phyloP scores from a whole-genome alignment of 805 yeast species.

The Saturnispora silvae region DNA sequence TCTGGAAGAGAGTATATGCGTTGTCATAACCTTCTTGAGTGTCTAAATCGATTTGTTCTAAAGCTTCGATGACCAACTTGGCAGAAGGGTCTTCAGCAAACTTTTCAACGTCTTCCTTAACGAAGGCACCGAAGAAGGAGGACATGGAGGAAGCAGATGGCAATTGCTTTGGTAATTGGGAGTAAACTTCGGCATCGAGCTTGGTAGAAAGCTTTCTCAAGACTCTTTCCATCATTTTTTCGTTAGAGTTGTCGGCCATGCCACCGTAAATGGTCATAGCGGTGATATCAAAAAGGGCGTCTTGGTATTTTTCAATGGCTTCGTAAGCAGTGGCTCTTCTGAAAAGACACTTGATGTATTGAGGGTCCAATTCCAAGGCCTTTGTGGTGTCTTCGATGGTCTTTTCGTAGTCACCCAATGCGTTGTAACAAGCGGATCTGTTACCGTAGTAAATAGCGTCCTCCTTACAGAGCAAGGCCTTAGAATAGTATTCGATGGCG shows the following conservation, averaged over 20 bases:
- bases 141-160: conserved; percentile 79
- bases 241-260: conserved; percentile 60
- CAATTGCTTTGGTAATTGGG: conserved; percentile 41
- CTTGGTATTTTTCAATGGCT: conserved; percentile 61
- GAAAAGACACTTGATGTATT: conserved; percentile 80
- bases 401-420: conserved; percentile 67
- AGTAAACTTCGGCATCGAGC: conserved; percentile 51
- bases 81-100: conserved; percentile 52
- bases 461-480: conserved; percentile 61
- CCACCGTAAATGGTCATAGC: conserved; percentile 82
- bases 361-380: conserved; percentile 80
- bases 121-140: conserved; percentile 84
- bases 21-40: conserved; percentile 50
- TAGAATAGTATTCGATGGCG: conserved; percentile 74
- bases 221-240: conserved; percentile 76
- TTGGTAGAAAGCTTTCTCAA: conserved; percentile 70
- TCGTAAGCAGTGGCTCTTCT: conserved; percentile 94
- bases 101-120: conserved; percentile 37
- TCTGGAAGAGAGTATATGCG: conserved; percentile 47
- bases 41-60: conserved; percentile 38
- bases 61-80: conserved; percentile 52
- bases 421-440: conserved; percentile 92
- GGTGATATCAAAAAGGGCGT: conserved; percentile 86
- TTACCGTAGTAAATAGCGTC: conserved; percentile 92
- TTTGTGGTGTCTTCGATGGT: conserved; percentile 81